These are phyloP conservation scores for Solanum gandarillasii DNA, from an alignment of 257 asterid species.

Conservation along the genomic window DNA sequence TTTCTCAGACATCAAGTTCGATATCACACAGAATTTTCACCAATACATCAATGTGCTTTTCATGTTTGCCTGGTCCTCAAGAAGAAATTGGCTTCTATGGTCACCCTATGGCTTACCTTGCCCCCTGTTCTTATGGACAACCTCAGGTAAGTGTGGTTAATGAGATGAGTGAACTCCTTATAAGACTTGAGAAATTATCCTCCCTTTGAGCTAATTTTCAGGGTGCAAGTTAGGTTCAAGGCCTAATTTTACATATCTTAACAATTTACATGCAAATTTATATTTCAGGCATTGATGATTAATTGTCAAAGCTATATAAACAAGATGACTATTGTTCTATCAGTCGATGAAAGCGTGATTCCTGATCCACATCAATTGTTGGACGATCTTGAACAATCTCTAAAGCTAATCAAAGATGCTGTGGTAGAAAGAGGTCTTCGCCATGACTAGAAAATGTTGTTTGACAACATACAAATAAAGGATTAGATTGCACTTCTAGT, in stretches of 20 bases:
- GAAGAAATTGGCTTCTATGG: constrained; percentile 25
- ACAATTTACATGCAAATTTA: too few relatives aligned
- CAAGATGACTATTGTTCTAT: constrained; percentile 17
- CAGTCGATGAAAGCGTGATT: constrained; percentile 24
- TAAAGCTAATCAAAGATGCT: constrained; percentile 18
- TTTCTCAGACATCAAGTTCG: constrained; percentile 10
- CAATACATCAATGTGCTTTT: constrained; percentile 18
- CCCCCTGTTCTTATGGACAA: constrained; percentile 25
- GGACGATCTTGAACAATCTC: constrained; percentile 20
- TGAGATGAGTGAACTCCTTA: too few relatives aligned
- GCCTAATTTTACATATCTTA: background rate
- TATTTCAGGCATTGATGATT: constrained; percentile 20
- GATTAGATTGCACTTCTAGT: background rate
- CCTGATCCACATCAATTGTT: constrained; percentile 21
- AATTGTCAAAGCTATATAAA: constrained; percentile 15
- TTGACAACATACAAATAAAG: background rate
- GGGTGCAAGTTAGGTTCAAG: too few relatives aligned
- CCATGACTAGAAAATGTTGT: background rate
- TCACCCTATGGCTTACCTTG: constrained; percentile 18
- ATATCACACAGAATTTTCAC: constrained; percentile 13
- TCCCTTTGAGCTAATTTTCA: too few relatives aligned
- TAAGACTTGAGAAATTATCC: too few relatives aligned
- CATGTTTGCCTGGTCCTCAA: constrained; percentile 25
- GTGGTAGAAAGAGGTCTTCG: background rate
- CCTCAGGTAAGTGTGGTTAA: constrained; percentile 13